Evolutionary conservation across 805 yeast genomes (phyloP), one percentile per base, ranked within the genome.

Genomic region (Grigorovia transvaalensis): DNA sequence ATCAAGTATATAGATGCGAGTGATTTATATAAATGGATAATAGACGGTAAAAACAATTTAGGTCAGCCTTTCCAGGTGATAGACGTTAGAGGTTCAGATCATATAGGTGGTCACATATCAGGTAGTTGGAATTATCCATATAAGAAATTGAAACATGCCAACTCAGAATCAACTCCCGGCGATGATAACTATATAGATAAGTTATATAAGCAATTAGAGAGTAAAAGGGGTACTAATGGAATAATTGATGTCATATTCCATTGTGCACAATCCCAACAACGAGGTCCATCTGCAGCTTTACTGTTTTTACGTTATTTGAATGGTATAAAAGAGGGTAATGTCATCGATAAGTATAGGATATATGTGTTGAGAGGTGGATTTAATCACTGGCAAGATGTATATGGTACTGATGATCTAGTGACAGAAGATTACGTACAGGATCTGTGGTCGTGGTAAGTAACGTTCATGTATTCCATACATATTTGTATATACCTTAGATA

Each of bases 281-380:
- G 99, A 50, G 98, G 98, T 0, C 98, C 98, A 0, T 73, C 86
- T 3, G 78, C 96, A 3, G 89, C 97, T 0, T 69, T 82, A 67
- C 73, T 72, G 59, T 84, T 85, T 59, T 56, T 69, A 46, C 56
- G 80, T 52, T 33, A 48, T n/a, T 45, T 66, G 30, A 51, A 56
- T 6, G 66, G 61, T 2, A 63, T 56, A 3, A 58, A 64, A 5
- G 49, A 53, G 65, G 61, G 66, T 7, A 61, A 57, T 6, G 74
- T 80, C 52, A 70, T 75, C 11, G 9, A 33, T 11, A 33, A 33
- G 15, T 33, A 33, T 11, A 33, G 15, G 35, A 80, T 91, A 1
- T 84, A 81, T 75, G 83, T 91, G 2, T 70, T 93, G 40, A 68
- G 76, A 54, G 97, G 96, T 4, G 98, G 99, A 0, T 93, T 91